phyloP scores from a whole-genome alignment of 805 yeast genomes.

The Tetrapisispora taiwanensis region DNA sequence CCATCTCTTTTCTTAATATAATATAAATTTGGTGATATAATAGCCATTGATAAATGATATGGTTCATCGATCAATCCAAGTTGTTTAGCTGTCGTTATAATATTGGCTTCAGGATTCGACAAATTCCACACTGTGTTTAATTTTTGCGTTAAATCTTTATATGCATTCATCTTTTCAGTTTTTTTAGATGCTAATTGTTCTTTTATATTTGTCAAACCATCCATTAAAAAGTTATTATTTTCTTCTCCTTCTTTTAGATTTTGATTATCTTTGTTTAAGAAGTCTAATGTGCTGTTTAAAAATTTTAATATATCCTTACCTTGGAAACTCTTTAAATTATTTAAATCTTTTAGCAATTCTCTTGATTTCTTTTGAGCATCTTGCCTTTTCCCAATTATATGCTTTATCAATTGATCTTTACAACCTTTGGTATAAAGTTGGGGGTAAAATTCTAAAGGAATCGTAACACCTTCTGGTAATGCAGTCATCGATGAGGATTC shows the following conservation, averaged over 20 bases:
- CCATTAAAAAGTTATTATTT: constrained; percentile 1
- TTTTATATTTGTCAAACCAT: constrained; percentile 9
- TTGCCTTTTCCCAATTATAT: constrained; percentile 16
- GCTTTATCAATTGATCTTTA: constrained; percentile 20
- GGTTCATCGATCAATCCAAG: constrained; percentile 23
- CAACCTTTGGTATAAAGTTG: constrained; percentile 23
- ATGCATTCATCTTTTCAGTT: constrained; percentile 17
- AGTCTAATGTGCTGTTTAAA: constrained; percentile 24
- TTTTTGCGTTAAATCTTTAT: constrained; percentile 19
- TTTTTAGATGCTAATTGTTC: constrained; percentile 9
- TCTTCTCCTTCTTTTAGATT: background rate
- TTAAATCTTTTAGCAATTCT: constrained; percentile 13
- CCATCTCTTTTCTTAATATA: constrained; percentile 15
- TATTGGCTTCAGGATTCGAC: constrained; percentile 19
- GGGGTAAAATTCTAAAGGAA: constrained; percentile 28
- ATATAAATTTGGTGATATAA: constrained; percentile 24
- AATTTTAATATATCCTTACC: constrained; percentile 24
- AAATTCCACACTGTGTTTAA: constrained; percentile 23
- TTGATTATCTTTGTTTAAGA: constrained; percentile 11
- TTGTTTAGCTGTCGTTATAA: constrained; percentile 18
- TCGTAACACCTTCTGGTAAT: constrained; percentile 20
- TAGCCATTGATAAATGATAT: constrained; percentile 17
- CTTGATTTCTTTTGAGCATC: constrained; percentile 15
- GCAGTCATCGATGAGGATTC: constrained; percentile 8
- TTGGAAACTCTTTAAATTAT: constrained; percentile 22